Conservation (phyloP, 2,329 filamentous ascomycete species). For the Sclerotiophoma versabilis region DNA sequence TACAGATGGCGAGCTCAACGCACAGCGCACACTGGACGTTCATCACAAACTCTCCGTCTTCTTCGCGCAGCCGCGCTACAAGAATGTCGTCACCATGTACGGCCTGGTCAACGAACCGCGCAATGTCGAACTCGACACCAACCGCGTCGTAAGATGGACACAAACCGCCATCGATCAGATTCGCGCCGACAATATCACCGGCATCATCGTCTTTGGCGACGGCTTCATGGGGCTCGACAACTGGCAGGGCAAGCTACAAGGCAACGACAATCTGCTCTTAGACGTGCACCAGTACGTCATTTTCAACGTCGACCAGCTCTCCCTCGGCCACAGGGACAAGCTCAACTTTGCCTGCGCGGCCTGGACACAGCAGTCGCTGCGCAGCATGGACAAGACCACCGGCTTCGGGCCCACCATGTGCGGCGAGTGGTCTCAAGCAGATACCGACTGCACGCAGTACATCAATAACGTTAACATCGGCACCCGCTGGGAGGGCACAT, state of each 20-base stretch:
- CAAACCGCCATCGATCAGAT: slow-evolving; percentile 74
- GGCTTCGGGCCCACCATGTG: slow-evolving; percentile 94
- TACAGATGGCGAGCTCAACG: slow-evolving; percentile 80
- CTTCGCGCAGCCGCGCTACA: slow-evolving; percentile 92
- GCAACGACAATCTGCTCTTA: slow-evolving; percentile 77
- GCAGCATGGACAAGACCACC: slow-evolving; percentile 73
- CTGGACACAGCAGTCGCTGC: slow-evolving; percentile 80
- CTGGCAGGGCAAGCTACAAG: slow-evolving; percentile 84
- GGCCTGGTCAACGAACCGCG: slow-evolving; percentile 93
- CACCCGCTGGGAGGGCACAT: slow-evolving; percentile 90
- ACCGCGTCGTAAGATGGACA: slow-evolving; percentile 81
- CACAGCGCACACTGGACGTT: slow-evolving; percentile 81
- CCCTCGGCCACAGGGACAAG: slow-evolving; percentile 81
- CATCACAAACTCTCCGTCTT: slow-evolving; percentile 88
- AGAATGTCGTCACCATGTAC: slow-evolving; percentile 90
- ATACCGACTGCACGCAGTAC: slow-evolving; percentile 88
- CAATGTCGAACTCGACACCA: slow-evolving; percentile 72
- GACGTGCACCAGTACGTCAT: slow-evolving; percentile 99
- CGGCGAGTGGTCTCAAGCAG: slow-evolving; percentile 96
- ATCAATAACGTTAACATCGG: slow-evolving; percentile 91
- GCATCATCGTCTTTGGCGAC: slow-evolving; percentile 85
- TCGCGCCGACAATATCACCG: slow-evolving; percentile 75
- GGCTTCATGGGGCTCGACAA: slow-evolving; percentile 91
- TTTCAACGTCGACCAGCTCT: slow-evolving; percentile 90
- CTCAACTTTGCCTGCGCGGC: slow-evolving; percentile 85